Evolutionary conservation across 2,329 filamentous ascomycete species (phyloP), one percentile per base, ranked within the genome.

Genomic region (Ophiobolus disseminans): DNA sequence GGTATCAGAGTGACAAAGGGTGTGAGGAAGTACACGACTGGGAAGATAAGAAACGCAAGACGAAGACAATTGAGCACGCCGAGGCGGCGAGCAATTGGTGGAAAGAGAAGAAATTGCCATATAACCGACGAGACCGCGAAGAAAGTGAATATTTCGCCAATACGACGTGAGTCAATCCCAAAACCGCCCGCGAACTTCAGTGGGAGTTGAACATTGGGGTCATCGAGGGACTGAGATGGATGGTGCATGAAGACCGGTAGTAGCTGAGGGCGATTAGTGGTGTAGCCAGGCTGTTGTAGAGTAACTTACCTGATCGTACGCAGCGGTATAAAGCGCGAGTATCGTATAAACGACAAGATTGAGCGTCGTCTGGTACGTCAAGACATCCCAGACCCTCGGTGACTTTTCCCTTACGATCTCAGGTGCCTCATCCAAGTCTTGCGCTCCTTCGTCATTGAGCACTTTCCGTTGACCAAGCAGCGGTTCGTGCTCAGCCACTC

Each of bases 201-300:
- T 0, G 92, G 92, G 0, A 90, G 80, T 2, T 79, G 75, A 9
- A 85, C 77, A 0, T 81, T 75, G 0, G 84, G 83, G 48, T 83
- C 80, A 37, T 82, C 73, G 7, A 65, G 58, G 14, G 71, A 63
- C 60, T 86, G 79, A 1, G 73, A 73, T 0, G 88, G 87, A 57
- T 90, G 88, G 73, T 96, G 89, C 64, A 97, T 82, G 70, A 96
- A 96, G 1, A 97, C 90, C 3, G 91, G 89, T 1, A 97, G 82
- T 2, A 93, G 80, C 66, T 74, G 22, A 9, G 16, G 13, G 2
- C 2, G 30, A 40, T 65, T 20, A 66, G 57, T 39, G 23, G 11
- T 26, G 23, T 11, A 7, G 7, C 6, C 11, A 6, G 23, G 23
- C 6, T 11, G 11, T 11, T 6, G 17, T 19, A 17, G 16, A n/a